Conservation (phyloP, 106 monocot genomes). For the Xerophyta viscosa region DNA sequence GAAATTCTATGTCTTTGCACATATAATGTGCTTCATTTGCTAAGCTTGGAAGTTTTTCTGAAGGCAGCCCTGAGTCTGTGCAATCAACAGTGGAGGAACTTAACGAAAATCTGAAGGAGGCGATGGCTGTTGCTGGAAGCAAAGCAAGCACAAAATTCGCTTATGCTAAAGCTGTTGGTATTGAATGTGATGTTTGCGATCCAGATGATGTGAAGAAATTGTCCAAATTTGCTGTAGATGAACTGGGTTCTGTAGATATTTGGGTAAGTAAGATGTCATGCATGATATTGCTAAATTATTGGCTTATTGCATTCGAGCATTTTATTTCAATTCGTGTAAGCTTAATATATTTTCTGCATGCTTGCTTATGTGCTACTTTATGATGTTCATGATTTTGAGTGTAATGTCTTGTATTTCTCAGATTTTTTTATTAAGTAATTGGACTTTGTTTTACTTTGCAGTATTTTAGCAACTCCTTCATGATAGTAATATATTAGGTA, state of each 20-base stretch:
- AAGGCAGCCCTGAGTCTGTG: conserved; percentile 85
- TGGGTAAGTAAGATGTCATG: conserved; percentile 43
- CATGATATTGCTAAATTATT: no score
- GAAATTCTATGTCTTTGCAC: no score
- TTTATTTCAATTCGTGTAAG: no score
- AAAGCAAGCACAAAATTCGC: conserved; percentile 44
- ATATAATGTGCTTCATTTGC: neutral
- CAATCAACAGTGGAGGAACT: conserved; percentile 67
- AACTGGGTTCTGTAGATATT: conserved; percentile 88
- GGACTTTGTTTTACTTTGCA: no score
- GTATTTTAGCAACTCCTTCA: no score
- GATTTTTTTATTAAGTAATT: no score
- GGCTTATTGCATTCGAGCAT: no score
- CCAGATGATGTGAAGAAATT: conserved; percentile 81
- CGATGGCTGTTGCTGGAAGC: conserved; percentile 36
- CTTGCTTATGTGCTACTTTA: no score
- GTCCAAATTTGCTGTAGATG: conserved; percentile 55
- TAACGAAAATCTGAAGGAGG: conserved; percentile 58
- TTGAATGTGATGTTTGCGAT: conserved; percentile 87
- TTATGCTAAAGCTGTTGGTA: conserved; percentile 76
- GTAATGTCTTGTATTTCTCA: no score
- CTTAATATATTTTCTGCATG: no score
- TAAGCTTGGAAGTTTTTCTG: conserved; percentile 22
- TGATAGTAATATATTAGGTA: no score
- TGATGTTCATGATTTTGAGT: no score